Conservation (phyloP, 2,329 filamentous ascomycete genomes). For the Fusarium napiforme region DNA sequence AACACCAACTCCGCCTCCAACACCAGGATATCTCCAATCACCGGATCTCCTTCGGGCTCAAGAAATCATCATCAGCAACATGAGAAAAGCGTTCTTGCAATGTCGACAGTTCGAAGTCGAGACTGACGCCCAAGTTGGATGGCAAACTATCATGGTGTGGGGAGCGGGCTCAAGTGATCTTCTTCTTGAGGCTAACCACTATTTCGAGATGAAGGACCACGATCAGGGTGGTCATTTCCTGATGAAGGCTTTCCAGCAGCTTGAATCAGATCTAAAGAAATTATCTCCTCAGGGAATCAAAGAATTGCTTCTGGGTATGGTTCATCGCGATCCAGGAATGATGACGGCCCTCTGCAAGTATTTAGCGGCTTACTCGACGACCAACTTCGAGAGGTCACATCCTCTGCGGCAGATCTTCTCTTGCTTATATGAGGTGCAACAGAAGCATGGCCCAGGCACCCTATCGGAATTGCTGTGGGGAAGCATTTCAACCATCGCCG, state of each 20-base stretch:
- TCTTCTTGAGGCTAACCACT: constrained; percentile 57
- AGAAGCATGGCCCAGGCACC: constrained; percentile 56
- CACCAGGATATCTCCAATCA: constrained; percentile 55
- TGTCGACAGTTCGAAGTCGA: constrained; percentile 57
- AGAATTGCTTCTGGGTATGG: constrained; percentile 57
- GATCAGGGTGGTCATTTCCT: constrained; percentile 54
- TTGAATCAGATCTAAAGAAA: constrained; percentile 56
- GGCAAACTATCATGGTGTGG: constrained; percentile 57
- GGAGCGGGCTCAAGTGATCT: constrained; percentile 57
- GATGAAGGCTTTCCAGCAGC: constrained; percentile 56
- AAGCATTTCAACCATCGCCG: constrained; percentile 55
- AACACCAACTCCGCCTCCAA: constrained; percentile 57
- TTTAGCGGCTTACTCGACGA: constrained; percentile 56
- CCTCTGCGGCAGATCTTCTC: constrained; percentile 57
- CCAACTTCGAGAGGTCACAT: constrained; percentile 56
- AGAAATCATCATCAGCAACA: constrained; percentile 56
- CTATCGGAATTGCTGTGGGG: constrained; percentile 57
- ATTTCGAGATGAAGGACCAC: constrained; percentile 54
- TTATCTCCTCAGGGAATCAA: constrained; percentile 57
- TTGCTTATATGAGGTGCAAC: constrained; percentile 57
- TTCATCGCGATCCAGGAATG: constrained; percentile 56
- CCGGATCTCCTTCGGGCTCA: constrained; percentile 57
- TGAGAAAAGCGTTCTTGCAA: constrained; percentile 57
- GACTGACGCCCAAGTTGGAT: constrained; percentile 51
- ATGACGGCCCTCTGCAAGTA: constrained; percentile 60